Percentiles rank a stretch among this genome's conserved stretches.
Conservation (phyloP, 2,329 filamentous ascomycete species). For the Trichophyton simii region DNA sequence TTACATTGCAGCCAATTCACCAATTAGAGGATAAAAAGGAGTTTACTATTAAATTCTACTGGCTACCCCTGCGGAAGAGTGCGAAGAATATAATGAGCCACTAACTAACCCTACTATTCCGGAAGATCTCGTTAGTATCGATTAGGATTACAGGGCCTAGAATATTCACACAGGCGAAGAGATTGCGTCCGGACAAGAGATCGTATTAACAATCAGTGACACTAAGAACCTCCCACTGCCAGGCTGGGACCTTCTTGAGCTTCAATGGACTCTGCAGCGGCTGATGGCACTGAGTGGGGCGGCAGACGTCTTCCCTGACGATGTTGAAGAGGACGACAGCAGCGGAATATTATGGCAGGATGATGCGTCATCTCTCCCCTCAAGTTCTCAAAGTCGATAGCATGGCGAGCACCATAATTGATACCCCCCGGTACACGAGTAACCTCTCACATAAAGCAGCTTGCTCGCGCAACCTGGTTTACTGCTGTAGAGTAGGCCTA, state of each 20-base stretch:
- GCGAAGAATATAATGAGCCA: too few species aligned
- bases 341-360: background rate
- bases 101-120: background rate
- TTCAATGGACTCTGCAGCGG: conserved; percentile 5
- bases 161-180: background rate
- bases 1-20: too few species aligned
- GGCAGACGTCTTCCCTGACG: background rate
- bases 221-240: background rate
- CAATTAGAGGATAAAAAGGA: too few species aligned
- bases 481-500: too few species aligned
- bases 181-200: background rate
- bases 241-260: background rate
- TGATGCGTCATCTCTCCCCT: background rate
- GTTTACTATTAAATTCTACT: too few species aligned
- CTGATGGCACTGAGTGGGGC: conserved; percentile 2
- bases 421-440: background rate
- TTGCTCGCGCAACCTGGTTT: background rate
- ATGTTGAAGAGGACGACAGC: background rate
- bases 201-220: conserved; percentile 4
- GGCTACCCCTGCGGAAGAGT: too few species aligned
- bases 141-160: background rate
- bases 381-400: background rate
- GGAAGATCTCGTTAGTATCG: background rate
- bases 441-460: background rate
- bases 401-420: background rate